Conservation (phyloP, 768 basidiomycete genomes). For the Psilocybe azurescens region DNA sequence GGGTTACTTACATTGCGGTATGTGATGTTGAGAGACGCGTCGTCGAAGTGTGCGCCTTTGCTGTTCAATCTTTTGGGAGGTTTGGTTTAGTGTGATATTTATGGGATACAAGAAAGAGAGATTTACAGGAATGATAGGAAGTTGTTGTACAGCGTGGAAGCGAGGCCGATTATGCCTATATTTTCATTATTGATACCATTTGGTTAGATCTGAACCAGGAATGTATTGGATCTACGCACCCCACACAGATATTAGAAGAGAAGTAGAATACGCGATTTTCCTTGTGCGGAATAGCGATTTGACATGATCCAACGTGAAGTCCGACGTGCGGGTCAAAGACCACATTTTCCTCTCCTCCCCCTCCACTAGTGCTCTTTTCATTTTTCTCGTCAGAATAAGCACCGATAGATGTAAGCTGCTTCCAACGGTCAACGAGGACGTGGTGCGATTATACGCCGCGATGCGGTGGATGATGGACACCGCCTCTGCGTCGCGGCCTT, state of each 20-base stretch:
- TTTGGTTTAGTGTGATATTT: too few species aligned
- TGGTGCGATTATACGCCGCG: slow-evolving; percentile 63
- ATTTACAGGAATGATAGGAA: slow-evolving; percentile 34
- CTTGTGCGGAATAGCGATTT: slow-evolving; percentile 65
- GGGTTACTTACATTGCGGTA: too few species aligned
- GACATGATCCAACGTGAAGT: slow-evolving; percentile 46
- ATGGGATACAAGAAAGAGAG: too few species aligned
- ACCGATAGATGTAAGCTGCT: slow-evolving; percentile 43
- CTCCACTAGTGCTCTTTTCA: slow-evolving; percentile 11
- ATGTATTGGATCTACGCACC: too few species aligned
- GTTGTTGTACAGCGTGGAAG: slow-evolving; percentile 70
- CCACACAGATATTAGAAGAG: slow-evolving; percentile 59
- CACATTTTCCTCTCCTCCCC: slow-evolving; percentile 22
- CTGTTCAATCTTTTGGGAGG: too few species aligned
- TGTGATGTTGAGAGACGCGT: too few species aligned
- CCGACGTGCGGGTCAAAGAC: slow-evolving; percentile 42
- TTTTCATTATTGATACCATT: too few species aligned
- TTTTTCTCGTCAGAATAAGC: not conserved
- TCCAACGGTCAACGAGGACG: slow-evolving; percentile 54
- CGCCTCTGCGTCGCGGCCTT: slow-evolving; percentile 67
- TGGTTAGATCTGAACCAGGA: too few species aligned
- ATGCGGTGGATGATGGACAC: slow-evolving; percentile 66
- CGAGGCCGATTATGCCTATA: slow-evolving; percentile 72
- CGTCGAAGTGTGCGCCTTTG: too few species aligned
- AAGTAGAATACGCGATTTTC: slow-evolving; percentile 72